Evolutionary conservation across 73 alveolate genomes (phyloP).

Genomic region (Paraurostyla sp.): DNA sequence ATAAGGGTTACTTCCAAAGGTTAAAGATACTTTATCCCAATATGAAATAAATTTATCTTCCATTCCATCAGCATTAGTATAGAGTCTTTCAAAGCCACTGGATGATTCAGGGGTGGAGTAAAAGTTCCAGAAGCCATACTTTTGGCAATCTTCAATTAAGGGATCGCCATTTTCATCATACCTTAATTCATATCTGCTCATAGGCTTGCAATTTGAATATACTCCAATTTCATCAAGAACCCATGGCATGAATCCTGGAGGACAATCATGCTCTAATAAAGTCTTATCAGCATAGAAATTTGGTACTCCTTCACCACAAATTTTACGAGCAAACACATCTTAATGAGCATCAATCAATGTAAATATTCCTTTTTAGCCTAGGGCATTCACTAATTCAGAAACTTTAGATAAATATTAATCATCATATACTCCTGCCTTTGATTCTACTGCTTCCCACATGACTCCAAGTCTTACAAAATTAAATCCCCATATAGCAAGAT

Average conservation of each 20-base stretch:
- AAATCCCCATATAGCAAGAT: constrained; percentile 83
- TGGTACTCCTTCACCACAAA: constrained; percentile 95
- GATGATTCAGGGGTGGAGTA: constrained; percentile 81
- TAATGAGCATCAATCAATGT: constrained; percentile 90
- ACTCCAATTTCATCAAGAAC: constrained; percentile 48
- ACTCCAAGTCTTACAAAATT: constrained; percentile 92
- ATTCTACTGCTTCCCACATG: constrained; percentile 95
- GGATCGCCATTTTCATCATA: constrained; percentile 81
- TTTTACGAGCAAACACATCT: constrained; percentile 85
- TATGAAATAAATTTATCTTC: constrained; percentile 83
- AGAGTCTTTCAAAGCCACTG: constrained; percentile 78
- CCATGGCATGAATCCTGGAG: not conserved
- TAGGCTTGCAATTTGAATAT: constrained; percentile 74
- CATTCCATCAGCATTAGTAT: constrained; percentile 75
- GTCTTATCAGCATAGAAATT: constrained; percentile 52
- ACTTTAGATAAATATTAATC: constrained; percentile 72
- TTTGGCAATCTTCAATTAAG: constrained; percentile 78
- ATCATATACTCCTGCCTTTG: constrained; percentile 86
- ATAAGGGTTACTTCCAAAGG: constrained; percentile 75
- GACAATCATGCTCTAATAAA: not conserved
- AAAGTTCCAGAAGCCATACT: constrained; percentile 46
- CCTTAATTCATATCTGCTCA: constrained; percentile 65
- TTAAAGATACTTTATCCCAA: constrained; percentile 83
- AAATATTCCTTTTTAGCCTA: constrained; percentile 83
- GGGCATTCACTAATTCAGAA: constrained; percentile 67